Percentiles rank a stretch among this genome's conserved stretches.
Evolutionary conservation across 176 grass and related monocot genomes (phyloP).

Genomic region (Carex littledalei): DNA sequence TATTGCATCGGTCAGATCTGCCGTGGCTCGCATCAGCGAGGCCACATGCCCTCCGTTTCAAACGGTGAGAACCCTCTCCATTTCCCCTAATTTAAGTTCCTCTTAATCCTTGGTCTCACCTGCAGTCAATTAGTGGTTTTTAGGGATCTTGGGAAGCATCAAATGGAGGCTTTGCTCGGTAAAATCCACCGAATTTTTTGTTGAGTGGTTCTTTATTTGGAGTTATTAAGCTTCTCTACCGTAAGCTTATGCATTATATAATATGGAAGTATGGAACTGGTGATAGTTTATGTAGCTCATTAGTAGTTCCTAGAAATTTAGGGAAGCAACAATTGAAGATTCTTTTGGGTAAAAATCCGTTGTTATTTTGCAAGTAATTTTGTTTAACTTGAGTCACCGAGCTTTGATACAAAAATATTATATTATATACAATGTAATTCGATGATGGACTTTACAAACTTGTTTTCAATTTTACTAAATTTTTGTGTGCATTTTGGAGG

Average conservation of each 20-base stretch:
- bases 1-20: slow-evolving; percentile 38
- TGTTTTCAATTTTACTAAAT: background rate
- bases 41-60: slow-evolving; percentile 68
- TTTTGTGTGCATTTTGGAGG: background rate
- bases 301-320: background rate
- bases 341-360: background rate
- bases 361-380: background rate
- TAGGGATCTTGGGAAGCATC: background rate
- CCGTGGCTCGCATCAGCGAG: slow-evolving; percentile 64
- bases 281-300: background rate
- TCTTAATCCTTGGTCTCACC: background rate
- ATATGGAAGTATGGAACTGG: no score
- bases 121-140: background rate
- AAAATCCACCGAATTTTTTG: background rate
- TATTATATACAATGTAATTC: background rate
- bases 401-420: background rate
- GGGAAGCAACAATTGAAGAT: background rate
- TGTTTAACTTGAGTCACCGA: background rate
- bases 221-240: background rate
- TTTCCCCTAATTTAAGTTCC: background rate
- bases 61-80: slow-evolving; percentile 36
- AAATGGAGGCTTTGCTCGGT: background rate
- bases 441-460: background rate
- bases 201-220: background rate
- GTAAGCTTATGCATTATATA: no score